Percentiles rank a stretch among this genome's conserved stretches.
Conservation (phyloP, 148 eudicot genomes). For the Hydrangea macrophylla region DNA sequence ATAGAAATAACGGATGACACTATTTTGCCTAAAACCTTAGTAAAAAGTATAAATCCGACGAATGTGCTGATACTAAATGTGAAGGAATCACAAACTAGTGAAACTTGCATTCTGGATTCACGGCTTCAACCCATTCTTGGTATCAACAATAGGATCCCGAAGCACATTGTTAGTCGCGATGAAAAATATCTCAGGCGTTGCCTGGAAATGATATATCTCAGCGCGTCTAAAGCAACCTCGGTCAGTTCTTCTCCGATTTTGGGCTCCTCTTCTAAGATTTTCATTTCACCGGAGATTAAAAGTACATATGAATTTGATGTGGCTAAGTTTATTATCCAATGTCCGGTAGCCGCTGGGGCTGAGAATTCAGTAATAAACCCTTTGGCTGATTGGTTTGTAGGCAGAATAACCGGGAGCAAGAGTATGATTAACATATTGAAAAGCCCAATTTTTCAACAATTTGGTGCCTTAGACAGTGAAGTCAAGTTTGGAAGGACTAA, state of each 20-base stretch:
- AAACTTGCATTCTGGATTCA: slow-evolving; percentile 20
- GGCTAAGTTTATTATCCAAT: slow-evolving; percentile 10
- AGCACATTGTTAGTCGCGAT: slow-evolving; percentile 39
- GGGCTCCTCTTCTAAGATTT: slow-evolving; percentile 15
- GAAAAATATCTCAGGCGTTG: slow-evolving; percentile 53
- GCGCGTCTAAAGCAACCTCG: slow-evolving; percentile 32
- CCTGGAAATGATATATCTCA: slow-evolving; percentile 40
- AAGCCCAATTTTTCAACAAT: slow-evolving; percentile 60
- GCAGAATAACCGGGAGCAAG: slow-evolving; percentile 48
- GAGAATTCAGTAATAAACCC: slow-evolving; percentile 22
- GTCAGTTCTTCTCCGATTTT: not conserved
- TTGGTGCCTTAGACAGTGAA: slow-evolving; percentile 29
- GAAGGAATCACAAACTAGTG: slow-evolving; percentile 15
- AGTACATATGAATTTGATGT: slow-evolving; percentile 14
- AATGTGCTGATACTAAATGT: slow-evolving; percentile 14
- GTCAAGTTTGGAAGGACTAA: slow-evolving; percentile 27
- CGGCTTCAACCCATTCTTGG: slow-evolving; percentile 15
- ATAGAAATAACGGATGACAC: slow-evolving; percentile 16
- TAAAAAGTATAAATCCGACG: slow-evolving; percentile 7
- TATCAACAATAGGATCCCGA: slow-evolving; percentile 27
- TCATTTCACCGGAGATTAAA: slow-evolving; percentile 16
- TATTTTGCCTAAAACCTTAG: slow-evolving; percentile 3
- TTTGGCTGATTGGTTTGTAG: slow-evolving; percentile 38
- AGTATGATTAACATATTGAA: slow-evolving; percentile 62
- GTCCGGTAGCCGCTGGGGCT: slow-evolving; percentile 17